Percentiles rank a stretch among this genome's conserved stretches.
Evolutionary conservation across 345 rosid species (phyloP).

Genomic region (Boechera stricta): DNA sequence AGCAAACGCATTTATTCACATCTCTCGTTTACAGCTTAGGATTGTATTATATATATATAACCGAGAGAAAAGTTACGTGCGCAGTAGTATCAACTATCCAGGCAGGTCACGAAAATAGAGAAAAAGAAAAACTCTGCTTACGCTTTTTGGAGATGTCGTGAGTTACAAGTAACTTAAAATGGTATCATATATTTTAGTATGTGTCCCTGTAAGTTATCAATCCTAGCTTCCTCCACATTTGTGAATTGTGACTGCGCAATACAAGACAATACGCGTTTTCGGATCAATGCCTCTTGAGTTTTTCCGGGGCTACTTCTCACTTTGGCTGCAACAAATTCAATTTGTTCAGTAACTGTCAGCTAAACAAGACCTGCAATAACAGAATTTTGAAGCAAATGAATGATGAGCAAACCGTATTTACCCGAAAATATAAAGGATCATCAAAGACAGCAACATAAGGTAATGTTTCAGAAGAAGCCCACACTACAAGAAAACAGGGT

Average conservation of each 20-base stretch:
- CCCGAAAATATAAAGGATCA: constrained; percentile 58
- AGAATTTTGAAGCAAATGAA: constrained; percentile 1
- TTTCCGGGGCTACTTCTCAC: constrained; percentile 31
- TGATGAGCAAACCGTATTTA: constrained; percentile 35
- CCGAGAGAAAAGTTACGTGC: too few species aligned
- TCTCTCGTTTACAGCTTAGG: too few species aligned
- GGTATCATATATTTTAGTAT: constrained; percentile 11
- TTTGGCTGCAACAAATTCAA: constrained; percentile 47
- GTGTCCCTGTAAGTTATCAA: constrained; percentile 24
- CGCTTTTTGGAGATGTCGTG: constrained; percentile 23
- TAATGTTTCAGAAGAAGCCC: constrained; percentile 58
- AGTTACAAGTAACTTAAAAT: constrained; percentile 30
- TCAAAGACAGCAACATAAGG: constrained; percentile 59
- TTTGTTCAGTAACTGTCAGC: constrained; percentile 13
- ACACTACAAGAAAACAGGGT: too few species aligned
- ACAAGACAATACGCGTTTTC: constrained; percentile 8
- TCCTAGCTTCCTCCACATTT: constrained; percentile 19
- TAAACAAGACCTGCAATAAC: constrained; percentile 20
- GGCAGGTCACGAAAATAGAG: too few species aligned
- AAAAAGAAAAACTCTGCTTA: background rate
- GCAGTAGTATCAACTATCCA: too few species aligned
- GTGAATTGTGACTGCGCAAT: background rate
- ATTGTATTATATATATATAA: too few species aligned
- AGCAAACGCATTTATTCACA: too few species aligned
- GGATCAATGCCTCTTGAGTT: background rate